A percentile compares a stretch with the other conserved stretches of the same genome.
phyloP scores from a whole-genome alignment of 2,329 filamentous ascomycete species.

The Neofusicoccum laricinum region DNA sequence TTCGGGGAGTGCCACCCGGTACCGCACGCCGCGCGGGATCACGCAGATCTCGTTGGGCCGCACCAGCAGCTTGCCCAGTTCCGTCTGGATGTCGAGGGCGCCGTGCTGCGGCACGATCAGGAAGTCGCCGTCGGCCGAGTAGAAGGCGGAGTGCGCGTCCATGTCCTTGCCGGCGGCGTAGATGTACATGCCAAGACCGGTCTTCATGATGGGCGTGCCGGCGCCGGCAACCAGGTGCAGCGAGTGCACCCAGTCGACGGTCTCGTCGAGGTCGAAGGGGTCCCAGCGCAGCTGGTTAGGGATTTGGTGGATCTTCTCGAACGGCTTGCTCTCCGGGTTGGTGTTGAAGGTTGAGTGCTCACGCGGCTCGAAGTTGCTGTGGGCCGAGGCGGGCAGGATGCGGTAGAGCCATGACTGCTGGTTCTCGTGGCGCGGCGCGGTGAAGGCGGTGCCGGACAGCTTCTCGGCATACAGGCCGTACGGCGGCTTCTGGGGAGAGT shows the following conservation, averaged over 20 bases:
- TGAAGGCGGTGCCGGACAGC: slow-evolving; percentile 59
- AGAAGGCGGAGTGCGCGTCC: slow-evolving; percentile 71
- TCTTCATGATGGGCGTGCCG: slow-evolving; percentile 75
- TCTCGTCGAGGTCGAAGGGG: slow-evolving; percentile 69
- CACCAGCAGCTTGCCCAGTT: slow-evolving; percentile 62
- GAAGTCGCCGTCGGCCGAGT: slow-evolving; percentile 72
- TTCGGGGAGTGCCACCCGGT: slow-evolving; percentile 58
- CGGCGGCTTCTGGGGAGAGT: slow-evolving; percentile 78
- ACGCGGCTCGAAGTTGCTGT: slow-evolving; percentile 52
- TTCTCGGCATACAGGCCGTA: slow-evolving; percentile 78
- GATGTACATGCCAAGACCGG: slow-evolving; percentile 75
- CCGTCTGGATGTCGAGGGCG: slow-evolving; percentile 64
- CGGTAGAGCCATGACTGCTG: slow-evolving; percentile 60
- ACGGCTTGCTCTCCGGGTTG: slow-evolving; percentile 47
- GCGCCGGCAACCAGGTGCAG: slow-evolving; percentile 73
- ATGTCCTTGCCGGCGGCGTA: slow-evolving; percentile 79
- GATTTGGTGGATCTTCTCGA: slow-evolving; percentile 66
- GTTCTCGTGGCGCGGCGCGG: slow-evolving; percentile 55
- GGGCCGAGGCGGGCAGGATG: slow-evolving; percentile 56
- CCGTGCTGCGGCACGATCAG: slow-evolving; percentile 66
- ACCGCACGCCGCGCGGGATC: slow-evolving; percentile 64
- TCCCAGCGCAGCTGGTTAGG: slow-evolving; percentile 82
- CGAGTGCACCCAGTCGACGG: slow-evolving; percentile 65
- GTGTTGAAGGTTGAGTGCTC: slow-evolving; percentile 50
- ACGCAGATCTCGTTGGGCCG: slow-evolving; percentile 67